Percentiles rank a stretch among this genome's conserved stretches.
These are phyloP conservation scores for Mycogone perniciosa DNA, from an alignment of 2,329 filamentous ascomycete species.

Conservation along the genomic window DNA sequence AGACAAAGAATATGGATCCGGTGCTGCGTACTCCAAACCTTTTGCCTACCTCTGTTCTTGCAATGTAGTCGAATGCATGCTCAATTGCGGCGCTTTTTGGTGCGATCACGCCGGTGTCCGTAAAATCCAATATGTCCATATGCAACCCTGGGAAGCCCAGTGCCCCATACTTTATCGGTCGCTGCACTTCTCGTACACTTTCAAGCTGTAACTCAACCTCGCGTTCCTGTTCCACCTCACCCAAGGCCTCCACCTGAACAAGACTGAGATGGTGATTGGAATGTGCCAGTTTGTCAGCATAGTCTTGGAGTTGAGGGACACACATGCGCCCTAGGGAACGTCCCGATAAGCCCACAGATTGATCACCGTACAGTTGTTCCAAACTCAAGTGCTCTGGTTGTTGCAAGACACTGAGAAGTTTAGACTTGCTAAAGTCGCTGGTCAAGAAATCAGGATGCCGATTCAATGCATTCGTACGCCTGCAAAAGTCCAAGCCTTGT, in stretches of 20 bases:
- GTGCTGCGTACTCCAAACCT: slow-evolving; percentile 21
- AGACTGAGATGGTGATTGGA: background rate
- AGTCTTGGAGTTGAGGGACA: background rate
- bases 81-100: background rate
- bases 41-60: slow-evolving; percentile 27
- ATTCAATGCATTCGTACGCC: slow-evolving; percentile 43
- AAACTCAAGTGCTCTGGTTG: slow-evolving; percentile 52
- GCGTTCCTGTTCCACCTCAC: slow-evolving; percentile 55
- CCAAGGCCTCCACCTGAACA: slow-evolving; percentile 39
- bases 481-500: slow-evolving; percentile 56
- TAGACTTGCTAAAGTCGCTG: slow-evolving; percentile 25
- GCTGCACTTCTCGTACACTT: slow-evolving; percentile 48
- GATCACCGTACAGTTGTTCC: slow-evolving; percentile 48
- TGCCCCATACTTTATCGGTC: slow-evolving; percentile 33
- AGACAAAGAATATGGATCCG: slow-evolving; percentile 28
- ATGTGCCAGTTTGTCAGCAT: background rate
- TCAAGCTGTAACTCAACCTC: slow-evolving; percentile 56
- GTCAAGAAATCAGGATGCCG: slow-evolving; percentile 36
- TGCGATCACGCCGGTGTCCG: slow-evolving; percentile 32
- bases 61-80: slow-evolving; percentile 36
- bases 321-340: background rate
- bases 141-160: slow-evolving; percentile 41
- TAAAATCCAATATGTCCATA: slow-evolving; percentile 39
- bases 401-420: slow-evolving; percentile 23
- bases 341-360: background rate